Base-by-base conservation (phyloP, 768 basidiomycete genomes). In the Tricholoma hemisulphureum region DNA sequence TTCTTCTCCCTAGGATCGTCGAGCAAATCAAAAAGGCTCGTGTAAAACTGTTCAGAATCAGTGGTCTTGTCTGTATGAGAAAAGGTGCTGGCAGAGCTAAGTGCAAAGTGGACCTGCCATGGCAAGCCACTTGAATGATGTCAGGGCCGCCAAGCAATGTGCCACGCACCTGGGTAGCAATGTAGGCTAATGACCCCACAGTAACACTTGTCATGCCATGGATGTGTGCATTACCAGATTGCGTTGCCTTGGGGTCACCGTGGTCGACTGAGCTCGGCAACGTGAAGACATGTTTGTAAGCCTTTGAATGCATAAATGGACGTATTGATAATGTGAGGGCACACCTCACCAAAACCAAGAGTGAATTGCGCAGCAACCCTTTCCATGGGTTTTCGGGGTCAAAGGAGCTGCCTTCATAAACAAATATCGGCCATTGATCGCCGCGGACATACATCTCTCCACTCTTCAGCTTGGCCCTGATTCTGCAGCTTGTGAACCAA, bases 81-180 rank as follows among this genome's bases (percentile, higher is more conserved):
- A 24, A 37, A 54, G 14, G n/a, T 11, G 16, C 9, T 10, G 6
- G 53, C 35, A 26, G 53, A 54, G 18, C 35, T 41, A 9, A 55
- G 54, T 4, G 43, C 54, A 55, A 55, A 55, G 8, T 29, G 43
- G 18, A 48, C 45, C 54, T 55, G 48, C 18, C 23, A 37, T n/a
- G 32, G 18, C 23, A 45, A 45, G 32, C 32, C n/a, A n/a, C 18
- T 20, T 14, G 23, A 20, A 10, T n/a, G 9, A 10, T 7, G 43
- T 20, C 16, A 10, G 11, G 6, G 16, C 8, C 16, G 20, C 18
- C 18, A 16, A 45, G 2, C 8, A 20, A 45, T 16, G 16, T 20
- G 43, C 32, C 32, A 10, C 32, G 9, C 9, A 41, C 39, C 39
- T 41, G 39, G 39, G 39, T 41, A 20, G 39, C n/a, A 41, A 41